These are phyloP conservation scores for Oenanthe javanica DNA, from an alignment of 140 eudicot species.

Conservation along the genomic window DNA sequence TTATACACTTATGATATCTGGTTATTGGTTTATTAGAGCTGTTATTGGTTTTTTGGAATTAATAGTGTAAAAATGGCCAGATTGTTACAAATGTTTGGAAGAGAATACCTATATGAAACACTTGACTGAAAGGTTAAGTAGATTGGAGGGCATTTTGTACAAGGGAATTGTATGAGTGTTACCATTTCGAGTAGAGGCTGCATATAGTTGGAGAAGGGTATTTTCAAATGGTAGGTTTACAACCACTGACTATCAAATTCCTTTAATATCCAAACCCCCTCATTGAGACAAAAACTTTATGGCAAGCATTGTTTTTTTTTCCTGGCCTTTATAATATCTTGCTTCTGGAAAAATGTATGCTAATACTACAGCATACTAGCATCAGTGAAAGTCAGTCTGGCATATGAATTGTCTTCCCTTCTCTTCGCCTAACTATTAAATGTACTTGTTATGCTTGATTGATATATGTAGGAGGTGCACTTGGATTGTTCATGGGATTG, in stretches of 20 bases:
- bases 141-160: background rate
- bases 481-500: constrained; percentile 85
- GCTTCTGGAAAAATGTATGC: background rate
- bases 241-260: background rate
- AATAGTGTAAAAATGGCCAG: background rate
- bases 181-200: background rate
- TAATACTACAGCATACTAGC: background rate
- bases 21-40: background rate
- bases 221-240: background rate
- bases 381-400: background rate
- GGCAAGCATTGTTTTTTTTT: too few relatives aligned
- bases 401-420: background rate
- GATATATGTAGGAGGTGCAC: constrained; percentile 74
- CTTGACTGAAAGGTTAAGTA: background rate
- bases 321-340: background rate
- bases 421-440: background rate
- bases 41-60: background rate
- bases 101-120: background rate
- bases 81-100: background rate
- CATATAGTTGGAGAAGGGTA: background rate
- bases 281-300: background rate
- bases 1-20: background rate
- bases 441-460: background rate
- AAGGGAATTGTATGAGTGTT: background rate
- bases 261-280: background rate